These are phyloP conservation scores for Murraya paniculata DNA, from an alignment of 345 rosid genomes.

Conservation along the genomic window DNA sequence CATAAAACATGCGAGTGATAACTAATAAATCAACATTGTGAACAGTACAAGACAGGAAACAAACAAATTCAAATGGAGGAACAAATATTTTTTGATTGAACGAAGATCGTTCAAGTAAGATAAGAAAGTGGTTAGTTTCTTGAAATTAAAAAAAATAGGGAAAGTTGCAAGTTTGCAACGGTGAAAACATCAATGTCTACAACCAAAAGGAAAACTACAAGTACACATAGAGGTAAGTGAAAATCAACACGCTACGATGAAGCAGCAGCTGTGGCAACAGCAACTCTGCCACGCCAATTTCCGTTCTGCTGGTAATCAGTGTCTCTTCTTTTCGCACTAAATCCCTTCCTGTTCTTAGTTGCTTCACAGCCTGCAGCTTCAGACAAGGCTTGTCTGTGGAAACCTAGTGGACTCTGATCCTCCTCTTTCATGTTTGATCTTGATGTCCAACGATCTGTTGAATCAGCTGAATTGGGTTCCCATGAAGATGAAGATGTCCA, in stretches of 20 bases:
- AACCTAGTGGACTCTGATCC: slow-evolving; percentile 41
- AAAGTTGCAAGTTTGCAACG: slow-evolving; percentile 42
- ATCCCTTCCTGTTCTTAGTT: slow-evolving; percentile 33
- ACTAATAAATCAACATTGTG: background rate
- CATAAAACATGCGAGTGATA: background rate
- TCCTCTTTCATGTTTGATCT: slow-evolving; percentile 46
- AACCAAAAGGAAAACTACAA: background rate
- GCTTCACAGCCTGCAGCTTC: slow-evolving; percentile 31
- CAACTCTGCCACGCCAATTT: slow-evolving; percentile 39
- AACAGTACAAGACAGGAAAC: background rate
- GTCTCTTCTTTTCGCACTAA: slow-evolving; percentile 37
- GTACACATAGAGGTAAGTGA: background rate
- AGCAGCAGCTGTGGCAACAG: slow-evolving; percentile 26
- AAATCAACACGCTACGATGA: slow-evolving; percentile 14
- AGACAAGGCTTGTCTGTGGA: slow-evolving; percentile 21
- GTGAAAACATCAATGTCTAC: slow-evolving; percentile 5
- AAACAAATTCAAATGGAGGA: background rate
- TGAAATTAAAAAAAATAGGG: no score
- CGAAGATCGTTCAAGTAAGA: slow-evolving; percentile 1
- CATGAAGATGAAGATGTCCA: slow-evolving; percentile 56
- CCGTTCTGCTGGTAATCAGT: slow-evolving; percentile 22
- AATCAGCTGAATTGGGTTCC: slow-evolving; percentile 79
- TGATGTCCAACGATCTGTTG: slow-evolving; percentile 67
- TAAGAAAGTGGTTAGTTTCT: background rate
- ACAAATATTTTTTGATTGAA: background rate